Base-by-base conservation (phyloP, 192 early-diverging fungal species). In the Coemansia erecta region DNA sequence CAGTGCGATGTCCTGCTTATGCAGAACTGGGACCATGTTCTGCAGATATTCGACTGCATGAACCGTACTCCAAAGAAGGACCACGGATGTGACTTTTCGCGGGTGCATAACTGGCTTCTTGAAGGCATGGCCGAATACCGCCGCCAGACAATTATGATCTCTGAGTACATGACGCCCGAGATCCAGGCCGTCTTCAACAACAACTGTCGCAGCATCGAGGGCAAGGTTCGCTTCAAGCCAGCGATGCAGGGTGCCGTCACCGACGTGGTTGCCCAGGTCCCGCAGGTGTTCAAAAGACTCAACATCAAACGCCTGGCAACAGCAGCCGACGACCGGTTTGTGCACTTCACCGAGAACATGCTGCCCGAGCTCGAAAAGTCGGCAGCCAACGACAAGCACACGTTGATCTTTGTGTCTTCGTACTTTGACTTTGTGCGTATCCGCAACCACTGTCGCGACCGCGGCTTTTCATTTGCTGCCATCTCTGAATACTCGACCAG, bases 1-100 rank as follows among this genome's bases (percentile, higher is more conserved):
- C 86, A 90, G 60, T 83, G 89, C 35, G 89, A 95, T 42, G 81
- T 88, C 43, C 76, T 98, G 59, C 66, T 94, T 60, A 98, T 96
- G 95, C 97, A 99, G 64, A 99, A 98, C 83, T 99, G 95, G 95
- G 95, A 99, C 59, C 94, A 99, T 60, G 77, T 97, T 37, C 67
- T 83, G 82, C 87, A 90, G 53, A 71, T 97, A 6, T 91, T 95
- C 58, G 73, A 89, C 13, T 82, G 92, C 59, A 56, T 96, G 71
- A 98, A 99, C 66, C 55, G 82, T 40, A 95, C 89, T 12, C 95
- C 97, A 3, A 94, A 93, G 60, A 82, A 90, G 61, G 75, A 89
- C n/a, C 94, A 95, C 53, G 94, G 87, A 23, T 95, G 92, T 70
- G 94, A 99, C 66, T 98, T 99, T 81, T 95, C 94, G 2, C 84